Evolutionary conservation across 345 rosid genomes (phyloP), one percentile per base, ranked within the genome.

Genomic region (Kernera saxatilis): DNA sequence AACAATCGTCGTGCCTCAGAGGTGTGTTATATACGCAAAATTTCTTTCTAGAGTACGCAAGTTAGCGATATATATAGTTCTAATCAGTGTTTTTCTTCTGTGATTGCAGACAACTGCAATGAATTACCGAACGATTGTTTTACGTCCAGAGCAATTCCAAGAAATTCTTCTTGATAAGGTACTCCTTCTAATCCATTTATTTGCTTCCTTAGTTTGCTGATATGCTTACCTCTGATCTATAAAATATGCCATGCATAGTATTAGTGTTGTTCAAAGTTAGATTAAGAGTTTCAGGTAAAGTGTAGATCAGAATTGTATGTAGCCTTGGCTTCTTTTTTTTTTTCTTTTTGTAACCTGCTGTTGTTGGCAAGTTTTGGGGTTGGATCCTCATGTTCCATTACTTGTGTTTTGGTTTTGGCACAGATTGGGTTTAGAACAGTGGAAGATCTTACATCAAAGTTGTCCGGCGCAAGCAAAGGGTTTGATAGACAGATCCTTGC

Each of bases 111-210:
- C 88, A 48, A 77, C 91, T 19, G 79, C 89, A 3, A 73, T 17
- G 71, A 86, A 91, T 78, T 87, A 75, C 75, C 77, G 64, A 18
- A 67, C 41, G 8, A 89, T 94, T 61, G 35, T 49, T 45, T 60
- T 83, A 58, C 83, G 72, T 19, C 98, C 98, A 5, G 79, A 84
- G 3, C 43, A 49, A 22, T 91, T 94, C 78, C 86, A 72, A 71
- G 96, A 91, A 57, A 85, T 89, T 76, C 98, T 94, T 63, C 82
- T 94, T 33, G 98, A 94, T 61, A 91, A 91, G 96, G 99, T 89
- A 84, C 52, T 12, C 21, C 18, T 45, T 15, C 15, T 40, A 25
- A 46, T 55, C 35, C 23, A 43, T 36, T 62, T 62, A 43, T 36
- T 62, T 62, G 6, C 40, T 43, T 43, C 50, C 40, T 48, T 33